Evolutionary conservation across 176 grass and related monocot species (phyloP).

Genomic region (Pharus latifolius): DNA sequence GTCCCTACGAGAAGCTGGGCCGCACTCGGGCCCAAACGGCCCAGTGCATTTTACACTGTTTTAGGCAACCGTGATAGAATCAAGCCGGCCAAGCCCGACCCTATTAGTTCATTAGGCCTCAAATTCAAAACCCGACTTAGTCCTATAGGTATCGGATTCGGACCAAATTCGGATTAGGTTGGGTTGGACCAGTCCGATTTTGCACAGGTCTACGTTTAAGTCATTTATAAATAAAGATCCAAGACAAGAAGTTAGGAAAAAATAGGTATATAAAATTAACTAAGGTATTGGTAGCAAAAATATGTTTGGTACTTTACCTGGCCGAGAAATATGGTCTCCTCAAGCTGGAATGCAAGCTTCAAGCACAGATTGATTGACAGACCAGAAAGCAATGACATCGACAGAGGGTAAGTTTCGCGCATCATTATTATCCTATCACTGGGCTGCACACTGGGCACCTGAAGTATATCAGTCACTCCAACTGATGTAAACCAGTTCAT

Average conservation of each 20-base stretch:
- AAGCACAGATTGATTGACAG: slow-evolving; percentile 93
- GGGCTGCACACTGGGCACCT: slow-evolving; percentile 70
- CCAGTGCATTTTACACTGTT: no score
- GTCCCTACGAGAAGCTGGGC: no score
- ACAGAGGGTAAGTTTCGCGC: slow-evolving; percentile 87
- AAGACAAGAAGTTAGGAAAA: neutral
- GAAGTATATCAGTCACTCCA: slow-evolving; percentile 67
- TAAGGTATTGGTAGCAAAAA: neutral
- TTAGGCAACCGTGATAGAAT: no score
- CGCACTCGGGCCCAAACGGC: no score
- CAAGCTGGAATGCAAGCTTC: slow-evolving; percentile 92
- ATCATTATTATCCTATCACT: slow-evolving; percentile 77
- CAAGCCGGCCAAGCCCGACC: no score
- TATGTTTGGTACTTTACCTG: slow-evolving; percentile 39
- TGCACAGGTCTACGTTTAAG: no score
- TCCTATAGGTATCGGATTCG: no score
- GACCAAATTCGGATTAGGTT: no score
- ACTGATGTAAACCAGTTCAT: slow-evolving; percentile 94
- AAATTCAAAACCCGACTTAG: no score
- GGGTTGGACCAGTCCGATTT: no score
- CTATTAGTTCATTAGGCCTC: no score
- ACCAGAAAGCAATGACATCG: slow-evolving; percentile 90
- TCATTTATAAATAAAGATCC: neutral
- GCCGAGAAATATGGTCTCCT: slow-evolving; percentile 97
- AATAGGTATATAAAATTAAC: slow-evolving; percentile 3